These are phyloP conservation scores for Daldinia sp. DNA, from an alignment of 2,329 filamentous ascomycete genomes.

Conservation along the genomic window DNA sequence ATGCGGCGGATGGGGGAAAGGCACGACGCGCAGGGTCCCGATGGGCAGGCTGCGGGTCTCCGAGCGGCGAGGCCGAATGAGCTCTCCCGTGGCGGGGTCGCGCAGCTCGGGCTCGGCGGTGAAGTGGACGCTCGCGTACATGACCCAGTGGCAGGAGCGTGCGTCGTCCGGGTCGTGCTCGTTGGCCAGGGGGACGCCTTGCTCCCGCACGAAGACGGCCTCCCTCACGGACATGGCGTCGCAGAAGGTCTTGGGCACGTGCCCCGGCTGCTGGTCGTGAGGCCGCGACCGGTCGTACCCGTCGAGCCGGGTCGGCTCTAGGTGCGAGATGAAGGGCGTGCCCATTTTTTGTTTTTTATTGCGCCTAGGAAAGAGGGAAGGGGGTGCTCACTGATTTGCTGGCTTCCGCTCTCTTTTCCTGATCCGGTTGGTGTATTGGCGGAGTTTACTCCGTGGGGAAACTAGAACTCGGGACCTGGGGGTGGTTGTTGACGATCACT, in stretches of 20 bases:
- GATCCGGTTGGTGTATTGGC: not conserved
- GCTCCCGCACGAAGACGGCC: slow-evolving; percentile 71
- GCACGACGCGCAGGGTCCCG: slow-evolving; percentile 83
- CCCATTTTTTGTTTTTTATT: slow-evolving; percentile 53
- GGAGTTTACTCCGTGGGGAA: slow-evolving; percentile 2
- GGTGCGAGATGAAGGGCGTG: slow-evolving; percentile 63
- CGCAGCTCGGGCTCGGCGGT: slow-evolving; percentile 58
- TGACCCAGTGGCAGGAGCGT: slow-evolving; percentile 86
- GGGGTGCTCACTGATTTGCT: not conserved
- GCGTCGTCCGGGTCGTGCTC: slow-evolving; percentile 87
- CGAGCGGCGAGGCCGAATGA: slow-evolving; percentile 59
- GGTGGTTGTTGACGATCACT: not conserved
- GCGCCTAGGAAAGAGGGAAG: not conserved
- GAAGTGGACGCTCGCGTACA: slow-evolving; percentile 75
- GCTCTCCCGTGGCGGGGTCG: slow-evolving; percentile 57
- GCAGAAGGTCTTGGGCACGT: slow-evolving; percentile 67
- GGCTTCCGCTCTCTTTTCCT: too few species aligned
- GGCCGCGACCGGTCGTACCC: slow-evolving; percentile 59
- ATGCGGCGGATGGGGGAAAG: slow-evolving; percentile 80
- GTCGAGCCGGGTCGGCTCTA: slow-evolving; percentile 63
- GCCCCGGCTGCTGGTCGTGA: slow-evolving; percentile 58
- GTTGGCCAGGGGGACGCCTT: slow-evolving; percentile 69
- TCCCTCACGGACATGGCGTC: slow-evolving; percentile 74
- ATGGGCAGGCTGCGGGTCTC: slow-evolving; percentile 67
- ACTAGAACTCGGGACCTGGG: too few species aligned